Percentiles rank a stretch among this genome's conserved stretches.
Conservation (phyloP, 1,284 basidiomycete species). For the Tetrapyrgos nigripes region DNA sequence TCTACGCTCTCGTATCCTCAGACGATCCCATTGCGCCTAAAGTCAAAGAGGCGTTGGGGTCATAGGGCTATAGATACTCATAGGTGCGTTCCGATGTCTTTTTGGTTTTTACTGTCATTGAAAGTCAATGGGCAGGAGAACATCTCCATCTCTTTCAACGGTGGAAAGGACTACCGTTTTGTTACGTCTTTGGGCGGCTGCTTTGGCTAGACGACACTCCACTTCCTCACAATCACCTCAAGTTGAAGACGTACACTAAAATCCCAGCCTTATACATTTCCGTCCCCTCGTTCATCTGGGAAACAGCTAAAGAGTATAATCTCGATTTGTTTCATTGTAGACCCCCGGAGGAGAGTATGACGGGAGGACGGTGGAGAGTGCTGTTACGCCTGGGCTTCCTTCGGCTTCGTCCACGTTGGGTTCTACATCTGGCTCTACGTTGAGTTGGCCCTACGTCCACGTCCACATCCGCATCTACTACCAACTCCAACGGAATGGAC, state of each 20-base stretch:
- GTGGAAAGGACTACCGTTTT: conserved; percentile 98
- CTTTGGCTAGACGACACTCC: conserved; percentile 57
- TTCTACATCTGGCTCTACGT: too few relatives aligned
- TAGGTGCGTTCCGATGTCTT: conserved; percentile 63
- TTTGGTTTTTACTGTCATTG: neutral
- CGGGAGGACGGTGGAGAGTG: conserved; percentile 52
- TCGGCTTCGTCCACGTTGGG: too few relatives aligned
- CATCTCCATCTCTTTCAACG: conserved; percentile 93
- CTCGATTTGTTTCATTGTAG: conserved; percentile 78
- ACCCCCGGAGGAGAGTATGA: conserved; percentile 42
- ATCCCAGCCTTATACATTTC: conserved; percentile 91
- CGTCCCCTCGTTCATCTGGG: conserved; percentile 86
- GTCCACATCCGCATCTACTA: too few relatives aligned
- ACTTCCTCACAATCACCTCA: too few relatives aligned
- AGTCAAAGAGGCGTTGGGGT: conserved; percentile 82
- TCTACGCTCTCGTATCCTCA: conserved; percentile 63
- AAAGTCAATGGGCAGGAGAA: conserved; percentile 56
- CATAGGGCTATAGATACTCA: conserved; percentile 81
- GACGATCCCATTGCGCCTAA: conserved; percentile 60
- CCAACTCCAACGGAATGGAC: too few relatives aligned
- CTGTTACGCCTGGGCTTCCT: conserved; percentile 47
- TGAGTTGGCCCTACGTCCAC: too few relatives aligned
- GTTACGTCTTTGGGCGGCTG: conserved; percentile 86
- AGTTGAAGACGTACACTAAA: conserved; percentile 39
- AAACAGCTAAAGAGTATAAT: conserved; percentile 71